Evolutionary conservation across 768 basidiomycete genomes (phyloP).

Genomic region (Neoboletus magnificus): DNA sequence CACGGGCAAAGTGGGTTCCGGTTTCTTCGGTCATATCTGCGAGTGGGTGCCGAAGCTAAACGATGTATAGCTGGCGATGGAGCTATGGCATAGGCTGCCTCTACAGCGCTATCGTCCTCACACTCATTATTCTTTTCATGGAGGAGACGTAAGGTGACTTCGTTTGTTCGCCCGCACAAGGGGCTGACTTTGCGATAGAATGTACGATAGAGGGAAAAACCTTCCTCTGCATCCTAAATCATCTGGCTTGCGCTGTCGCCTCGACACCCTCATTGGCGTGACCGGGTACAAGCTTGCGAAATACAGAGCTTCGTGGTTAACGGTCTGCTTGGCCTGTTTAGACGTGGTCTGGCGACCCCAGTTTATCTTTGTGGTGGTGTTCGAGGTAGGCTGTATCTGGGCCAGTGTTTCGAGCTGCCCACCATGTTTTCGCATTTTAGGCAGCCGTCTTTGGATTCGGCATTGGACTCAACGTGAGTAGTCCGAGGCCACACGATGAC

Average conservation of each 20-base stretch:
- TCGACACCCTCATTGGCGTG: slow-evolving; percentile 47
- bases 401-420: background rate
- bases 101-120: slow-evolving; percentile 44
- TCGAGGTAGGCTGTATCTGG: slow-evolving; percentile 31
- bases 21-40: background rate
- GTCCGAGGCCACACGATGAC: background rate
- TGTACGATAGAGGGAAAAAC: slow-evolving; percentile 46
- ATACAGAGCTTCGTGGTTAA: slow-evolving; percentile 42
- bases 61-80: slow-evolving; percentile 41
- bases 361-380: slow-evolving; percentile 36
- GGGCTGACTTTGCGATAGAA: slow-evolving; percentile 26
- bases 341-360: slow-evolving; percentile 50
- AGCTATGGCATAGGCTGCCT: slow-evolving; percentile 52
- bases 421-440: slow-evolving; percentile 16
- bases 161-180: background rate
- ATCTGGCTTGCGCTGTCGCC: slow-evolving; percentile 36
- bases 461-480: slow-evolving; percentile 43
- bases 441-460: slow-evolving; percentile 47
- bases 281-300: slow-evolving; percentile 46
- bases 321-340: slow-evolving; percentile 32
- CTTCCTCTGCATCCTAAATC: slow-evolving; percentile 28
- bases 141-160: slow-evolving; percentile 45
- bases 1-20: slow-evolving; percentile 23
- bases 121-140: slow-evolving; percentile 43
- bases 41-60: background rate